A percentile compares a stretch with the other conserved stretches of the same genome.
Evolutionary conservation across 1,139 yeast genomes (phyloP).

Genomic region (Diutina mesorugosa): DNA sequence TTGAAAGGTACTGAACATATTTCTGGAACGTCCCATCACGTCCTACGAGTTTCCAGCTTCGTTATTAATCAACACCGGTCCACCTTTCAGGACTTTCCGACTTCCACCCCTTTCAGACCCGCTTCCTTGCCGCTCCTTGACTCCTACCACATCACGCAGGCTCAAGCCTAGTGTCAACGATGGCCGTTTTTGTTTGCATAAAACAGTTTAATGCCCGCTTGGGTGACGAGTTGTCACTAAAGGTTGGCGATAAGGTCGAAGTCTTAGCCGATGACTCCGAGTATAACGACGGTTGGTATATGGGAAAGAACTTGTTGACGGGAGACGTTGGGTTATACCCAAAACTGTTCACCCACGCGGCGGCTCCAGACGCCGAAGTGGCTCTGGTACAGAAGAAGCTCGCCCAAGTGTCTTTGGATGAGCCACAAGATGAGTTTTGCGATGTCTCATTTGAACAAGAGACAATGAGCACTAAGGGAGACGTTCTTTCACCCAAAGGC

Average conservation of each 20-base stretch:
- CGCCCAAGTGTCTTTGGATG: not conserved
- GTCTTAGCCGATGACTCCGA: conserved; percentile 87
- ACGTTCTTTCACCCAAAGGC: not conserved
- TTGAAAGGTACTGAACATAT: not conserved
- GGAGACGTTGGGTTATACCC: conserved; percentile 81
- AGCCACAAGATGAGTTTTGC: not conserved
- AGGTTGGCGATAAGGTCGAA: conserved; percentile 76
- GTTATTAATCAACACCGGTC: not conserved
- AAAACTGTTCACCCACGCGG: conserved; percentile 58
- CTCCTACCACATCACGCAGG: not conserved
- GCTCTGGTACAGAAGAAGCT: not conserved
- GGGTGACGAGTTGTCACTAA: conserved; percentile 76
- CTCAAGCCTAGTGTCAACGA: not conserved
- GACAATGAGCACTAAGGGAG: not conserved
- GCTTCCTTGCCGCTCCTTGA: not conserved
- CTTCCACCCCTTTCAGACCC: not conserved
- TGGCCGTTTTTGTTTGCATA: conserved; percentile 14
- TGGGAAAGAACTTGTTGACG: conserved; percentile 66
- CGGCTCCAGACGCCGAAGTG: conserved; percentile 5
- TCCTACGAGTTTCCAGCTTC: not conserved
- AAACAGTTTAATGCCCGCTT: conserved; percentile 79
- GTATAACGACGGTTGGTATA: conserved; percentile 96
- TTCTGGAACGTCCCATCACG: not conserved
- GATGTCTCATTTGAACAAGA: not conserved
- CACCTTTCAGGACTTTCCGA: not conserved